phyloP scores from a whole-genome alignment of 2,329 filamentous ascomycete genomes.

The Dactylellina drechsleri region DNA sequence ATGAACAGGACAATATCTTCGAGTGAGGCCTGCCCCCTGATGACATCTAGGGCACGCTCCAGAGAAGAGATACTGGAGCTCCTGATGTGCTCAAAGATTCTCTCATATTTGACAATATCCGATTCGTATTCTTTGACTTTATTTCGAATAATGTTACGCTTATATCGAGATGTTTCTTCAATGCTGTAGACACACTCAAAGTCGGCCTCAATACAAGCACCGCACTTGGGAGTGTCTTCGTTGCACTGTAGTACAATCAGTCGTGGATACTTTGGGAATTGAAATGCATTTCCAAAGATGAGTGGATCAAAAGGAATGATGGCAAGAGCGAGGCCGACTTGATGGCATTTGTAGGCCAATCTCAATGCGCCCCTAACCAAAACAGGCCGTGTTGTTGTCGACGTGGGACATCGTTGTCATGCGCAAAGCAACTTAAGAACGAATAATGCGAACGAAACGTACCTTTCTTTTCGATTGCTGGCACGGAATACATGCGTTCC shows the following conservation, averaged over 20 bases:
- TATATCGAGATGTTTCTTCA: constrained; percentile 28
- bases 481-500: constrained; percentile 37
- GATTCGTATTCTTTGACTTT: constrained; percentile 48
- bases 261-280: background rate
- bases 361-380: too few relatives aligned
- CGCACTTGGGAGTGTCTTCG: constrained; percentile 33
- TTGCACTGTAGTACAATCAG: constrained; percentile 26
- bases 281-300: too few relatives aligned
- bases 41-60: constrained; percentile 34
- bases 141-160: constrained; percentile 20
- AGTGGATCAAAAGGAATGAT: too few relatives aligned
- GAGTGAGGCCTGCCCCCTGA: constrained; percentile 36
- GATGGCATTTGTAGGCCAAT: too few relatives aligned
- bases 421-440: too few relatives aligned
- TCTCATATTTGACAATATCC: constrained; percentile 46
- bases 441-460: background rate
- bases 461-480: constrained; percentile 50
- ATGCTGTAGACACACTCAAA: constrained; percentile 37
- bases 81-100: constrained; percentile 39
- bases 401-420: too few relatives aligned
- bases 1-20: constrained; percentile 51
- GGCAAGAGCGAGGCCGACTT: too few relatives aligned
- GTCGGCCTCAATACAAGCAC: constrained; percentile 28
- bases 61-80: constrained; percentile 26
- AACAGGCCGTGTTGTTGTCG: too few relatives aligned